Evolutionary conservation across 23 red algal genomes (phyloP), one percentile per base, ranked within the genome.

Genomic region (Pyropia yezoensis): DNA sequence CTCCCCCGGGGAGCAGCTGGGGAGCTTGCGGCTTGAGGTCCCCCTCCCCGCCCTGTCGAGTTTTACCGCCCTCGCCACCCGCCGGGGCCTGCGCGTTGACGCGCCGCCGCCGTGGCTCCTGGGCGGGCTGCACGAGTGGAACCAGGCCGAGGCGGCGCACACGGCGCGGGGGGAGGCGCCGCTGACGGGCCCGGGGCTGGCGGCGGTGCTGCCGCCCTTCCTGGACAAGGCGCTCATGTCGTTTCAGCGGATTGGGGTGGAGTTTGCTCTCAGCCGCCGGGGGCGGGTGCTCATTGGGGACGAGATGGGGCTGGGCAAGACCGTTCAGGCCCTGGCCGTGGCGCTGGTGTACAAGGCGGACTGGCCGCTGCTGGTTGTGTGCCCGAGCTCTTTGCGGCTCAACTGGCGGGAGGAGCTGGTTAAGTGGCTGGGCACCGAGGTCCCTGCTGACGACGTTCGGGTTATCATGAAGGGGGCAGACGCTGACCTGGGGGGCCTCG

Each of bases 281-380:
- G 83, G 83, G 22, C 62, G 83, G 18, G 70, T 67, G 63, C 30
- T 88, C 4, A 72, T 88, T 58, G 83, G 65, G 7, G 83, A 88
- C 71, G 83, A 88, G 28, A 88, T 88, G 83, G 83, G 83, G 18
- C 74, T 88, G 26, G 83, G 83, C 4, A 88, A 88, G 63, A 88
- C 83, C 4, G 50, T 71, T 18, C 73, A 79, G 33, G 83, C 83
- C 26, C 76, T 88, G 51, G 74, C 83, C 3, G 61, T 88, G 18
- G 83, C 83, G 24, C 53, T 65, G 7, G 57, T 78, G 14, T 88
- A 88, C 66, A 70, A 73, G 21, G 63, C 19, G 0, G 63, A 88
- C 65, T 88, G 83, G 83, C 83, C 83, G 18, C 83, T 88, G 24
- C 75, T 88, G 9, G 73, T 88, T 29, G 62, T 88, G 26, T 88